These are phyloP conservation scores for Epichloe sibirici DNA, from an alignment of 2,329 filamentous ascomycete species.

Conservation along the genomic window DNA sequence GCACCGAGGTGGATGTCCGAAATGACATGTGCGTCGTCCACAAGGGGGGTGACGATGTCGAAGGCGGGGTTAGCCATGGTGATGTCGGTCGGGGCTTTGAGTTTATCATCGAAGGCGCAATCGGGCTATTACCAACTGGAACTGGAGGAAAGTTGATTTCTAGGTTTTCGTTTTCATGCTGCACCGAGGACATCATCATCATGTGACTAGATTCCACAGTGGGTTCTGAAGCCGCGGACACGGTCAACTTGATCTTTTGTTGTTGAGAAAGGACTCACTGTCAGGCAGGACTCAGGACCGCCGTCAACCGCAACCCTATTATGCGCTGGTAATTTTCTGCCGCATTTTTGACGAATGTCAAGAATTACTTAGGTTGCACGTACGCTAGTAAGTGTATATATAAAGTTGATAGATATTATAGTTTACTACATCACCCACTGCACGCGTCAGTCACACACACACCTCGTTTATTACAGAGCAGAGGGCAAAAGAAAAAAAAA, in stretches of 20 bases:
- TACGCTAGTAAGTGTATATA: too few species aligned
- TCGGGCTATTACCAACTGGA: not conserved
- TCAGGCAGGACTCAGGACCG: too few species aligned
- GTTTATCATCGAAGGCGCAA: not conserved
- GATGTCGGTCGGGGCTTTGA: not conserved
- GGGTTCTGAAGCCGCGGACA: not conserved
- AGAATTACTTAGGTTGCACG: too few species aligned
- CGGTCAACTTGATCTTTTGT: not conserved
- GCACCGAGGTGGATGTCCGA: conserved; percentile 24
- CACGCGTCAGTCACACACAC: too few species aligned
- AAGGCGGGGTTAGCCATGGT: conserved; percentile 8
- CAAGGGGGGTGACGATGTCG: conserved; percentile 16
- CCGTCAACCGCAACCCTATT: too few species aligned
- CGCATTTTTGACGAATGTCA: too few species aligned
- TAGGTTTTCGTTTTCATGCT: not conserved
- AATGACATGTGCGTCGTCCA: conserved; percentile 13
- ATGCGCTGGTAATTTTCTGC: too few species aligned
- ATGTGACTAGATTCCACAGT: not conserved
- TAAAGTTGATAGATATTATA: too few species aligned
- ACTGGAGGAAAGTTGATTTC: not conserved
- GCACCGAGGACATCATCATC: not conserved
- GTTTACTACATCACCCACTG: too few species aligned
- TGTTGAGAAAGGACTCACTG: too few species aligned
- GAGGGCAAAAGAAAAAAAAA: too few species aligned
- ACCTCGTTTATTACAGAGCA: too few species aligned